Base-by-base conservation (phyloP, 768 basidiomycete species). In the Tulasnella sp. region DNA sequence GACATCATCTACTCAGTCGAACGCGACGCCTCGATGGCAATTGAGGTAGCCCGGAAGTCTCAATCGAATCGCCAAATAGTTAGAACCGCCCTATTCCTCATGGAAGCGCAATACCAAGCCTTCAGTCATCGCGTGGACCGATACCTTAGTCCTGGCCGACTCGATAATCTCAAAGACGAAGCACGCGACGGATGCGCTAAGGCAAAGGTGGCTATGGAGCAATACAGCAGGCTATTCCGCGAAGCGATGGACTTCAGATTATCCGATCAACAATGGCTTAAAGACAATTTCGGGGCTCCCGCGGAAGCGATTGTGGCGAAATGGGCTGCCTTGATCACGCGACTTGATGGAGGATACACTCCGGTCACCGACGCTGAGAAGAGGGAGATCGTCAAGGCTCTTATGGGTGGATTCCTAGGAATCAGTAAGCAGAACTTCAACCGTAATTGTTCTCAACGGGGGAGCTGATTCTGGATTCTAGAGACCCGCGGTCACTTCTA, bases 301-400 rank as follows among this genome's bases (percentile, higher is more conserved):
- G 87, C 87, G 10, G 73, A 80, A 1, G 81, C 83, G 21, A 88
- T 91, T 52, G 71, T 88, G 38, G 83, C 85, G 0, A 89, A 90
- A 80, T 91, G 90, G 89, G 76, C 79, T 8, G 85, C 83, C 9
- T 82, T 92, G 4, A 86, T 85, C 79, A 74, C 79, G 24, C 86
- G 85, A 24, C 83, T 92, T 56, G 82, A 85, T 12, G 39, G 72
- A 73, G 88, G 86, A 74, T 91, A 92, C 77, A 81, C 87, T 77
- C 85, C 88, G 0, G 84, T 92, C 4, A 90, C 90, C 14, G 82
- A 89, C 62, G 85, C 91, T 4, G 91, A 92, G 81, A 86, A 87
- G 42, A 87, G 87, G 80, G 83, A 84, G 19, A 86, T 92, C 39
- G 87, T 92, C 48, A 86, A 86, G 68, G 89, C 88, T 0, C 82